Conservation (phyloP, 1,284 basidiomycete genomes). For the Apiotrichum domesticum region DNA sequence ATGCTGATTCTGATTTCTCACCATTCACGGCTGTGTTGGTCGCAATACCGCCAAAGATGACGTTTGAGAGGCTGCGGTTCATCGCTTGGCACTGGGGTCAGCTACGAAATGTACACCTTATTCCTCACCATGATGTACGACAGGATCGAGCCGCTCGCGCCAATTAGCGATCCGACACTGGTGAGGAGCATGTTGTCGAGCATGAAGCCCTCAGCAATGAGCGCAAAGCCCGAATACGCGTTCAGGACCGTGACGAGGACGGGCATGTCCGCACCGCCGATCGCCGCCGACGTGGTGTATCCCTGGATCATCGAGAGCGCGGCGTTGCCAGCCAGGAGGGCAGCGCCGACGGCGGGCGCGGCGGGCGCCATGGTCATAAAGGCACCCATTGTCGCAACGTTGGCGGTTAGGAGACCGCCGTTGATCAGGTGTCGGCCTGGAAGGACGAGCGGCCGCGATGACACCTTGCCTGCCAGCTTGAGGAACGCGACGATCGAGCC, state of each 20-base stretch:
- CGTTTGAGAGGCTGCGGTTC: conserved; percentile 52
- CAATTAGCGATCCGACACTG: conserved; percentile 72
- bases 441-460: conserved; percentile 62
- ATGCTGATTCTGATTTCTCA: conserved; percentile 16
- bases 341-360: conserved; percentile 65
- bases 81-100: conserved; percentile 68
- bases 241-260: conserved; percentile 82
- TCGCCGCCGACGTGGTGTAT: conserved; percentile 70
- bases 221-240: conserved; percentile 80
- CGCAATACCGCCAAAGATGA: conserved; percentile 59
- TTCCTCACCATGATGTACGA: conserved; percentile 75
- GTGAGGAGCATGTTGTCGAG: conserved; percentile 74
- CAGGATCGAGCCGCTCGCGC: conserved; percentile 79
- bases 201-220: conserved; percentile 91
- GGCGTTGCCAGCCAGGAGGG: conserved; percentile 65
- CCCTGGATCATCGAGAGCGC: conserved; percentile 72
- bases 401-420: conserved; percentile 59
- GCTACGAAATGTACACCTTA: neutral
- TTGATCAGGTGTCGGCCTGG: conserved; percentile 73
- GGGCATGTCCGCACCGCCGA: conserved; percentile 84
- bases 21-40: conserved; percentile 50
- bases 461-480: conserved; percentile 72
- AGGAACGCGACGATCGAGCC: conserved; percentile 79
- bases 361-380: conserved; percentile 65
- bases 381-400: conserved; percentile 63